Percentiles rank a stretch among this genome's conserved stretches.
Evolutionary conservation across 2,329 filamentous ascomycete species (phyloP).

Genomic region (Xylariales sp.): DNA sequence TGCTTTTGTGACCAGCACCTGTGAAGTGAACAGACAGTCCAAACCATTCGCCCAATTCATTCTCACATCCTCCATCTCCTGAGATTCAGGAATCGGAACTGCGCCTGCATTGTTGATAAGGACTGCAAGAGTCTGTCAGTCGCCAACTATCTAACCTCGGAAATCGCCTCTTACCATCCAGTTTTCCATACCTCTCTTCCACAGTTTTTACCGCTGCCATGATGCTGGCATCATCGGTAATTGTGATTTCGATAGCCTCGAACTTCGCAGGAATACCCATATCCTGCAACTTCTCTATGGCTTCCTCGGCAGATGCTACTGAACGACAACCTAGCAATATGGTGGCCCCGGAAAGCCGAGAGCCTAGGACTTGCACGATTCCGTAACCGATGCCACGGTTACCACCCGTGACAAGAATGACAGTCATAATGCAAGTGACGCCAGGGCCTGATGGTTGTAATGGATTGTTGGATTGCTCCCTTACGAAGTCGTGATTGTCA

Average conservation of each 20-base stretch:
- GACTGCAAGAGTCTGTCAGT: constrained; percentile 4
- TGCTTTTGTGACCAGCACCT: constrained; percentile 11
- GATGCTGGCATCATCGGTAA: constrained; percentile 13
- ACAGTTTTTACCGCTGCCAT: constrained; percentile 10
- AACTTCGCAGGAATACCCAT: constrained; percentile 11
- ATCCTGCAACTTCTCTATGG: constrained; percentile 10
- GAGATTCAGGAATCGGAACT: constrained; percentile 10
- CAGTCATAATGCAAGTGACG: neutral
- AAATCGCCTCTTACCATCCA: constrained; percentile 8
- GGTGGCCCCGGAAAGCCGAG: constrained; percentile 6
- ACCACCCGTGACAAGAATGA: constrained; percentile 3
- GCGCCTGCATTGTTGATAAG: constrained; percentile 9
- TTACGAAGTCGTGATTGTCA: too few relatives aligned
- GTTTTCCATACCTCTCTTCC: constrained; percentile 11
- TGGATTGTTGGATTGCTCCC: too few relatives aligned
- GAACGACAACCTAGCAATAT: constrained; percentile 10
- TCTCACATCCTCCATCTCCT: constrained; percentile 10
- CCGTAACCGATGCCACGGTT: constrained; percentile 13
- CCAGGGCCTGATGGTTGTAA: too few relatives aligned
- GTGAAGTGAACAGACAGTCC: constrained; percentile 10
- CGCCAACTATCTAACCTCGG: neutral
- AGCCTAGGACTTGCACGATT: constrained; percentile 10
- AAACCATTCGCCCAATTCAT: constrained; percentile 9
- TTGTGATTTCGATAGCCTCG: constrained; percentile 9
- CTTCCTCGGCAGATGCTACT: constrained; percentile 8